Base-by-base conservation (phyloP, 371 early-diverging fungal species). In the Dinochytrium kinnereticum region DNA sequence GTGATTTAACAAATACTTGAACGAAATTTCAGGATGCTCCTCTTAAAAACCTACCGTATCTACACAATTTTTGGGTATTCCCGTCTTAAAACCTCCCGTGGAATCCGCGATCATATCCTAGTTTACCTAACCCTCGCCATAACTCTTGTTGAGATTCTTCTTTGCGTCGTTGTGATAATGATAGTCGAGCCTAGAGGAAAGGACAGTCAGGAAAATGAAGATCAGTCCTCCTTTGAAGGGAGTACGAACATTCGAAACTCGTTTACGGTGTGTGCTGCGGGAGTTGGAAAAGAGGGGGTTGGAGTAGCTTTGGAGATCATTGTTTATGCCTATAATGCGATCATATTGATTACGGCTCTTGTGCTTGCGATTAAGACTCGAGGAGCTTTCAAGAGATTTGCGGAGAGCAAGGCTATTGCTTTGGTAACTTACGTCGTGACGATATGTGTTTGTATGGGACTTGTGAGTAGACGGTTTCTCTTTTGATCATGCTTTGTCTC, bases 11-110 rank as follows among this genome's bases (percentile, higher is more conserved):
- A n/a, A n/a, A n/a, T n/a, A 44, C 21, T 21, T 55, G 57, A 55
- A 15, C 10, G 13, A 7, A 55, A 13, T 28, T 28, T 30, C 57
- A 51, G 74, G 65, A 75, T 75, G 75, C 5, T 70, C 17, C 51
- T 70, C 10, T 33, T 75, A 2, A 75, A 75, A 38, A 33, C 75
- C 17, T 40, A 71, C 53, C 61, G 75, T 10, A 64, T 75, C 36
- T 69, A 26, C 40, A 33, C 70, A 10, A 70, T 75, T 19, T 70
- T 70, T 40, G 44, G 67, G 2, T 75, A 75, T 59, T 19, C 30
- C 13, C 61, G 65, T 2, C 38, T 70, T 2, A 34, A 59, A 24
- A 38, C 61, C 28, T 57, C 64, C 24, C 28, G 67, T 15, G 33
- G 37, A 19, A 51, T 75, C 7, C 28, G 39, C 2, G 71, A 75